phyloP scores from a whole-genome alignment of 2,329 filamentous ascomycete genomes.

The Ambrosiella xylebori region DNA sequence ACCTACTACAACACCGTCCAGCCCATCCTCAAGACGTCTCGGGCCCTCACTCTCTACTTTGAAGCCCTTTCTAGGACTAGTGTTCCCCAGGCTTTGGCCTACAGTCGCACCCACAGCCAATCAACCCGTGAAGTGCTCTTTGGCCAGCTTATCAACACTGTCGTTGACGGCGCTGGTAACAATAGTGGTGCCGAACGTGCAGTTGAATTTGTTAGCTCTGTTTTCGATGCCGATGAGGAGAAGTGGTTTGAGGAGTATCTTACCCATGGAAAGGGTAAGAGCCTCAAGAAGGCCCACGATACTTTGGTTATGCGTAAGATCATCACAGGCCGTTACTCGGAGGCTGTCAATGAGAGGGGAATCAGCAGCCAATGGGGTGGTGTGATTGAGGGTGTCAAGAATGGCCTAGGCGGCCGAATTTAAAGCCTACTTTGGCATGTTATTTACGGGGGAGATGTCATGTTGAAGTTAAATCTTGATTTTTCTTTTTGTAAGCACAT shows the following conservation, averaged over 20 bases:
- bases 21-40: slow-evolving; percentile 48
- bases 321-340: slow-evolving; percentile 42
- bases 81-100: slow-evolving; percentile 57
- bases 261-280: slow-evolving; percentile 44
- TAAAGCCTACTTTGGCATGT: not conserved
- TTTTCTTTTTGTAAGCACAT: not conserved
- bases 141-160: slow-evolving; percentile 43
- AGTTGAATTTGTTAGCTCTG: slow-evolving; percentile 54
- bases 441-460: too few relatives aligned
- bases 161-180: slow-evolving; percentile 28
- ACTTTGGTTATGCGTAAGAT: slow-evolving; percentile 59
- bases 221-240: slow-evolving; percentile 55
- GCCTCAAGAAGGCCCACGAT: slow-evolving; percentile 49
- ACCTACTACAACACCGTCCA: slow-evolving; percentile 65
- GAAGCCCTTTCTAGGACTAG: slow-evolving; percentile 48
- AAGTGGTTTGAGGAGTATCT: slow-evolving; percentile 56
- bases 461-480: not conserved
- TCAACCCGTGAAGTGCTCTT: slow-evolving; percentile 47
- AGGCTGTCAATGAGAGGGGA: slow-evolving; percentile 28
- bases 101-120: slow-evolving; percentile 48
- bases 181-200: slow-evolving; percentile 35
- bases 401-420: slow-evolving; percentile 20
- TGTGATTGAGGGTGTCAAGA: slow-evolving; percentile 34
- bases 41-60: slow-evolving; percentile 50
- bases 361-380: slow-evolving; percentile 30